Percentiles rank a stretch among this genome's conserved stretches.
phyloP scores from a whole-genome alignment of 495 filamentous ascomycete genomes.

The Astrothelium macrocarpum region DNA sequence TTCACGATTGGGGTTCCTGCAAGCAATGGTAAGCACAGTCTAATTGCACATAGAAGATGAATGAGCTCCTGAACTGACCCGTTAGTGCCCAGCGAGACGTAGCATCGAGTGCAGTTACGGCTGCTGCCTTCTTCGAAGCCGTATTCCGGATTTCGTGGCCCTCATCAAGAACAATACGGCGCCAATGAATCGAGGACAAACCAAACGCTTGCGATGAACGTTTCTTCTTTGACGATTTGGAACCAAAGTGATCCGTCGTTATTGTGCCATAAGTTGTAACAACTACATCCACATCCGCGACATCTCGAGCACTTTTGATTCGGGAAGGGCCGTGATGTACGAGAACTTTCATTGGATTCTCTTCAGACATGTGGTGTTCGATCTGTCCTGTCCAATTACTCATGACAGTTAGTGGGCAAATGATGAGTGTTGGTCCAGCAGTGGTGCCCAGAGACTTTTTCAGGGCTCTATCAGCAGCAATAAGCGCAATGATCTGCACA shows the following conservation, averaged over 20 bases:
- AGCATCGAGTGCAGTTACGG: constrained; percentile 56
- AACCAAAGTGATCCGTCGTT: constrained; percentile 21
- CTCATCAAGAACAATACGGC: constrained; percentile 78
- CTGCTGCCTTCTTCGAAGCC: constrained; percentile 57
- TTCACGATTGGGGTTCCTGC: constrained; percentile 45
- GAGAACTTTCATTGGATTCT: constrained; percentile 53
- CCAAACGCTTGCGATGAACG: constrained; percentile 29
- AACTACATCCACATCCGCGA: constrained; percentile 59
- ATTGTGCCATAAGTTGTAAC: constrained; percentile 69
- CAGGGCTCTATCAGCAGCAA: constrained; percentile 46
- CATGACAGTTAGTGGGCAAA: constrained; percentile 81
- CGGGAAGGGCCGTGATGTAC: constrained; percentile 66
- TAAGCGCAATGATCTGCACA: constrained; percentile 73
- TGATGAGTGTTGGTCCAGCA: constrained; percentile 59
- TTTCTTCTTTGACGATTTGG: constrained; percentile 24
- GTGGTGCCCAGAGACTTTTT: constrained; percentile 23
- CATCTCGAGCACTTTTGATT: constrained; percentile 41
- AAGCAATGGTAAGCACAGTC: neutral
- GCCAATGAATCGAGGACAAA: constrained; percentile 63
- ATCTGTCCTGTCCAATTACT: constrained; percentile 88
- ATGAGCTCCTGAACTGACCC: constrained; percentile 39
- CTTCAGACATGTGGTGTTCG: constrained; percentile 54
- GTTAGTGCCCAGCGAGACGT: constrained; percentile 75
- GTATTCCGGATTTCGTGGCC: constrained; percentile 79
- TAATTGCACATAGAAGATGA: too few species aligned